Evolutionary conservation across 805 yeast genomes (phyloP).

Genomic region (Candida arabinofermentans): DNA sequence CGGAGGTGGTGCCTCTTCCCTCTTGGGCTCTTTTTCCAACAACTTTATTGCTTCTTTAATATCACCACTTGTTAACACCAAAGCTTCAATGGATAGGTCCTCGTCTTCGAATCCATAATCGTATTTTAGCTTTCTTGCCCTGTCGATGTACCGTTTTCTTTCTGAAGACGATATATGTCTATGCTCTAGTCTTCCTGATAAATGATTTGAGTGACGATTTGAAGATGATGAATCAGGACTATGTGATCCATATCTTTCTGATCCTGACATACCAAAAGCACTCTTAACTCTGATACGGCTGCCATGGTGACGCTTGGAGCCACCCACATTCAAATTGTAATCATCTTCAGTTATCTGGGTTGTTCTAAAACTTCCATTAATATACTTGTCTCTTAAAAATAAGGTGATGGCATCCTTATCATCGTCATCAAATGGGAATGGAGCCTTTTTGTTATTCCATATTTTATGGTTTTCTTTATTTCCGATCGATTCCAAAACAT

Average conservation of each 20-base stretch:
- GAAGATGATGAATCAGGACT: not conserved
- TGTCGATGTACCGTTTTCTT: conserved; percentile 45
- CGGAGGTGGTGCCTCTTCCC: conserved; percentile 45
- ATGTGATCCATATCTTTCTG: too few species aligned
- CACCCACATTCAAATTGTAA: conserved; percentile 26
- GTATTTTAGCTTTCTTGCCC: conserved; percentile 42
- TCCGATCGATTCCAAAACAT: conserved; percentile 43
- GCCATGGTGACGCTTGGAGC: not conserved
- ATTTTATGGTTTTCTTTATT: conserved; percentile 53
- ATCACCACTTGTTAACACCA: conserved; percentile 56
- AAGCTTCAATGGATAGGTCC: conserved; percentile 60
- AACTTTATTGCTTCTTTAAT: conserved; percentile 56
- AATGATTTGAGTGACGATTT: not conserved
- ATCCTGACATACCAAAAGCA: too few species aligned
- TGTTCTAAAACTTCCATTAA: conserved; percentile 53
- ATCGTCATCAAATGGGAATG: conserved; percentile 75
- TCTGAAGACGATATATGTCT: conserved; percentile 53
- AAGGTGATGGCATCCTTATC: conserved; percentile 54
- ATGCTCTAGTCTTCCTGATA: conserved; percentile 36
- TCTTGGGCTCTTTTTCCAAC: conserved; percentile 36
- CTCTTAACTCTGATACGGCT: conserved; percentile 8
- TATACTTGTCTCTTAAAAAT: conserved; percentile 64
- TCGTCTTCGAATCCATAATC: conserved; percentile 55
- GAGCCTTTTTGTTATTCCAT: conserved; percentile 68
- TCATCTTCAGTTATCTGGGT: conserved; percentile 35